These are phyloP conservation scores for Coleophoma cylindrospora DNA, from an alignment of 2,329 filamentous ascomycete genomes.

Conservation along the genomic window DNA sequence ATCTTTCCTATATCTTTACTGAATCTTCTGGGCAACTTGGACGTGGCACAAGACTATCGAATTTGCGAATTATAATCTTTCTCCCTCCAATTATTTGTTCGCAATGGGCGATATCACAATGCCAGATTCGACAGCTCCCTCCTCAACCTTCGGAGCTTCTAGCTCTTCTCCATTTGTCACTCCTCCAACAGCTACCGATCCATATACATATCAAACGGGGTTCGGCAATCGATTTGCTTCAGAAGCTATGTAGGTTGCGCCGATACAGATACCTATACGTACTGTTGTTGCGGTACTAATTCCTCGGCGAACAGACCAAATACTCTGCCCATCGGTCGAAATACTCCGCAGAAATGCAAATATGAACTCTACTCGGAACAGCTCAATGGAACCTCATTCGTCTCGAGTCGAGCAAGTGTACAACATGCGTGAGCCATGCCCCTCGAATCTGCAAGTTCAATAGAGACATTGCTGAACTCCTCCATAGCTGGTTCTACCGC, in stretches of 20 bases:
- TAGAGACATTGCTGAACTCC: not conserved
- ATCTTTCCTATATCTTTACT: too few species aligned
- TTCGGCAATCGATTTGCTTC: conserved; percentile 43
- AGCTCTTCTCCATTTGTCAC: conserved; percentile 39
- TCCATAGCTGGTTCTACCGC: conserved; percentile 33
- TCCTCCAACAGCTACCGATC: conserved; percentile 39
- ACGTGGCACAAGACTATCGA: too few species aligned
- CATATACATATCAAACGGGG: conserved; percentile 49
- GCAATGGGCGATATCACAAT: not conserved
- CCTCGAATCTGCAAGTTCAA: not conserved
- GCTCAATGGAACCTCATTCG: conserved; percentile 35
- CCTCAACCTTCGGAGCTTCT: conserved; percentile 3
- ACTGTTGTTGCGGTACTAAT: too few species aligned
- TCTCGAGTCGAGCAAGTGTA: conserved; percentile 28
- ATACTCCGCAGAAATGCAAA: conserved; percentile 32
- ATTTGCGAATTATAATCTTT: too few species aligned
- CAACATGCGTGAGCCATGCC: conserved; percentile 21
- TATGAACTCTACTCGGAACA: conserved; percentile 38
- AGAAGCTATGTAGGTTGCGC: conserved; percentile 25
- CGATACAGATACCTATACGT: too few species aligned
- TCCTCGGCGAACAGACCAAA: conserved; percentile 20
- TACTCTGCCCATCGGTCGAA: conserved; percentile 35
- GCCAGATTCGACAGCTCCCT: not conserved
- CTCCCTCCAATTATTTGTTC: too few species aligned
- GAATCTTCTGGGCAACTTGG: too few species aligned